Base-by-base conservation (phyloP, 371 early-diverging fungal genomes). In the Actinomortierella wolfii region DNA sequence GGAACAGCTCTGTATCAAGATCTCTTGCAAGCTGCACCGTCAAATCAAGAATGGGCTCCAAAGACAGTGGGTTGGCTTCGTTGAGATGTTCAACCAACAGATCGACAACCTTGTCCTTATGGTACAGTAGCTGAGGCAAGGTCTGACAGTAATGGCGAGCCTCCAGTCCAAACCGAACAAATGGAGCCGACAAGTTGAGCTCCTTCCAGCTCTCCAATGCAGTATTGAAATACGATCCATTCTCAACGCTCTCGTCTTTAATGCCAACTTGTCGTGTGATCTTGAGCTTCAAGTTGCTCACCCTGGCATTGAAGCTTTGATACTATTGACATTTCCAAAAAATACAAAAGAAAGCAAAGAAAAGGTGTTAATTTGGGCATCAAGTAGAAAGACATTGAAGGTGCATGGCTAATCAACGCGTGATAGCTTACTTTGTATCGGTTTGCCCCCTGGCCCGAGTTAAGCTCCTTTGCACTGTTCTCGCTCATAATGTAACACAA, bases 1-100 rank as follows among this genome's bases (percentile, higher is more conserved):
- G 88, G 64, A 86, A 90, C 28, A 97, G 89, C 61, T 97, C 98
- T 11, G 89, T 91, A 75, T 93, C 93, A 23, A 98, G 80, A 76
- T 98, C 99, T 64, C 87, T 89, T 9, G 94, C 92, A 28, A 98
- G 79, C 28, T 89, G 85, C 3, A 90, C 87, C 1, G 90, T 81
- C 54, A 97, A 73, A 57, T 93, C 92, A 69, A 60, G 47, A 45
- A 68, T 62, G 26, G 94, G 92, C 61, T 93, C 93, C 44, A 86
- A 67, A 13, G 92, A 90, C 57, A 89, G 56, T 41, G 80, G 83
- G 54, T 84, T 79, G 23, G 76, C 75, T 9, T 88, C 82, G 53
- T 82, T 68, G 29, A 96, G 54, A 58, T 89, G 83, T 51, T 83
- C 78, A 54, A 92, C 80, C 26, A 97, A 59, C 23, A 86, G 62